phyloP scores from a whole-genome alignment of 108 stramenopile genomes.

The Pseudonitzschia multistriata region DNA sequence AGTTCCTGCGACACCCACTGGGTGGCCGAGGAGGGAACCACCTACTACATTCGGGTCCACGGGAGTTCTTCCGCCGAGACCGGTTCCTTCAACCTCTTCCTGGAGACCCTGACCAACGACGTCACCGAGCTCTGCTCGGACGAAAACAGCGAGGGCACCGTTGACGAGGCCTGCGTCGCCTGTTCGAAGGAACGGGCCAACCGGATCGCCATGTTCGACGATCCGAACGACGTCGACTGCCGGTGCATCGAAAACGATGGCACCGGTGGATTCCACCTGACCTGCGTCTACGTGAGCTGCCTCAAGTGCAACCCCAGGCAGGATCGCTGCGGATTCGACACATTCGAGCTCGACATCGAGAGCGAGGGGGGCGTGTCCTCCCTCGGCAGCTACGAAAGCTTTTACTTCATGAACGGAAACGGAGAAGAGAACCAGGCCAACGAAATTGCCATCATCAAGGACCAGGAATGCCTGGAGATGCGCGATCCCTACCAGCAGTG shows the following conservation, averaged over 20 bases:
- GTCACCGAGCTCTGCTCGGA: neutral
- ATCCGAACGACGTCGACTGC: neutral
- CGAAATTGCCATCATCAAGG: slow-evolving; percentile 1
- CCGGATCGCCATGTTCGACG: neutral
- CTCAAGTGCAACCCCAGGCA: slow-evolving; percentile 17
- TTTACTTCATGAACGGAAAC: slow-evolving; percentile 1
- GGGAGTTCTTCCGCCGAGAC: neutral
- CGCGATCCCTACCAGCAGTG: neutral
- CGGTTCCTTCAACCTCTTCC: slow-evolving; percentile 1
- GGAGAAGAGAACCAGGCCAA: neutral
- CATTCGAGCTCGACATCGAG: slow-evolving; percentile 1
- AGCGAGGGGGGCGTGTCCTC: neutral
- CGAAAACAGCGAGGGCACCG: neutral
- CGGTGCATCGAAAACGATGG: neutral
- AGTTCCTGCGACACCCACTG: slow-evolving; percentile 1
- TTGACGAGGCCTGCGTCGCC: neutral
- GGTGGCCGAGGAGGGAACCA: neutral
- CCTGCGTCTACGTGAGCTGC: slow-evolving; percentile 7
- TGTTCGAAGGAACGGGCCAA: neutral
- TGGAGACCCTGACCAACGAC: neutral
- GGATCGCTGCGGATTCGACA: slow-evolving; percentile 11
- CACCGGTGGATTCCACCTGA: slow-evolving; percentile 8
- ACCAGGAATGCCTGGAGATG: slow-evolving; percentile 2
- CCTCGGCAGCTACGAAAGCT: slow-evolving; percentile 2
- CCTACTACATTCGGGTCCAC: slow-evolving; percentile 11